phyloP scores from a whole-genome alignment of 148 eudicot genomes.

The Hydrangea macrophylla region DNA sequence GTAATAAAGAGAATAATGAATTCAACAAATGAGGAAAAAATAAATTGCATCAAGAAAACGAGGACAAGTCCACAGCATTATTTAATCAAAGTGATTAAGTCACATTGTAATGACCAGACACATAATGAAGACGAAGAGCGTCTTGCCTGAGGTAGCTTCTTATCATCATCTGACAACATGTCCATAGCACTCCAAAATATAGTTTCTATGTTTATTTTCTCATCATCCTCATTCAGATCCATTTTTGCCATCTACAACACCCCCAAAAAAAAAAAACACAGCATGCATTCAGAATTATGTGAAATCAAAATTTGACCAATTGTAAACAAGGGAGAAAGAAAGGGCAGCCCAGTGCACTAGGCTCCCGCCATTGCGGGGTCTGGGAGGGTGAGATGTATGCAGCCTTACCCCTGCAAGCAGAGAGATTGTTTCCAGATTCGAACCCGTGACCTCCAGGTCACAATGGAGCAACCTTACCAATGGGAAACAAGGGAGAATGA shows the following conservation, averaged over 20 bases:
- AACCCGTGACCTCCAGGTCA: too few species aligned
- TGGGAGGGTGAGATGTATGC: too few species aligned
- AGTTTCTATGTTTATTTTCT: constrained; percentile 77
- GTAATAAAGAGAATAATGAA: neutral
- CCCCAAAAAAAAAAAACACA: constrained; percentile 10
- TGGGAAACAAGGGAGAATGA: neutral
- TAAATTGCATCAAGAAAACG: neutral
- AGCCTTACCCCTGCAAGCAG: too few species aligned
- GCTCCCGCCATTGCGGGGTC: too few species aligned
- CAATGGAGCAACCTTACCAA: too few species aligned
- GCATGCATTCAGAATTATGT: neutral
- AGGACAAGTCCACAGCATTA: neutral
- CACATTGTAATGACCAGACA: neutral
- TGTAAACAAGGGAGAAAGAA: neutral
- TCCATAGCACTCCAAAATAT: constrained; percentile 99
- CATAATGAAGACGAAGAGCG: neutral
- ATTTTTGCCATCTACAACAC: constrained; percentile 85
- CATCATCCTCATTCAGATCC: constrained; percentile 92
- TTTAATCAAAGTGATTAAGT: neutral
- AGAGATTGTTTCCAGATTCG: too few species aligned
- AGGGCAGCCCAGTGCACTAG: too few species aligned
- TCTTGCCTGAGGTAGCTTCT: constrained; percentile 90
- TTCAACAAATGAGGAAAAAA: neutral
- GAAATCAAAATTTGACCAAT: neutral
- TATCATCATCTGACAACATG: constrained; percentile 96